Evolutionary conservation across 495 filamentous ascomycete genomes (phyloP), one percentile per base, ranked within the genome.

Genomic region (Neurospora sp.): DNA sequence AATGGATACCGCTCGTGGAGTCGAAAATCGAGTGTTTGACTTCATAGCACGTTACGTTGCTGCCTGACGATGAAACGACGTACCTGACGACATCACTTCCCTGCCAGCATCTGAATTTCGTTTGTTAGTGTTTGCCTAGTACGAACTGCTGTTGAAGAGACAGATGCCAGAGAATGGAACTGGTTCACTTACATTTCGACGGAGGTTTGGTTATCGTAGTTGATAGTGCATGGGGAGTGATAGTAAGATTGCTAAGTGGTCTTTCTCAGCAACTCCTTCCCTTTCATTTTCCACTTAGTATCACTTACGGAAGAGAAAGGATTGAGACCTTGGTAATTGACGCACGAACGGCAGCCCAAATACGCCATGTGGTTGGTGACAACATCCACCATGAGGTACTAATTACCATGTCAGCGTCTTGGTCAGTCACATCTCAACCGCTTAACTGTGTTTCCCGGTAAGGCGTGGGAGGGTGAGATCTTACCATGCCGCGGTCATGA

Each of bases 351-450:
- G 31, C 84, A 79, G 3, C 90, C 89, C 37, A 83, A 79, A 74
- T 89, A 89, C 35, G 89, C 92, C 85, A 94, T 88, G 76, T 96
- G 91, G 77, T 96, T 96, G 20, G 90, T 87, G 10, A 94, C 92
- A 0, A 94, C 85, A 74, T 94, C 92, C 35, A 93, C 88, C 92
- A 94, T 94, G 39, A 94, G 82, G 70, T 89, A 91, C 77, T 89
- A 84, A 27, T 20, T 7, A 61, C 10, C 31, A 72, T 37, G 44
- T 59, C 40, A 71, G 38, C 27, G 59, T 70, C 27, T 22, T 72
- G 45, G 12, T 59, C 53, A 37, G 53, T 16, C 14, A 37, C 22
- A 17, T 65, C 20, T 59, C 31, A 74, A 16, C 16, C n/a, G 14
- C 39, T 69, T 4, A n/a, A 40, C 37, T 38, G 22, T 59, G 22